Conservation (phyloP, 2,329 filamentous ascomycete genomes). For the Colletotrichum lini region DNA sequence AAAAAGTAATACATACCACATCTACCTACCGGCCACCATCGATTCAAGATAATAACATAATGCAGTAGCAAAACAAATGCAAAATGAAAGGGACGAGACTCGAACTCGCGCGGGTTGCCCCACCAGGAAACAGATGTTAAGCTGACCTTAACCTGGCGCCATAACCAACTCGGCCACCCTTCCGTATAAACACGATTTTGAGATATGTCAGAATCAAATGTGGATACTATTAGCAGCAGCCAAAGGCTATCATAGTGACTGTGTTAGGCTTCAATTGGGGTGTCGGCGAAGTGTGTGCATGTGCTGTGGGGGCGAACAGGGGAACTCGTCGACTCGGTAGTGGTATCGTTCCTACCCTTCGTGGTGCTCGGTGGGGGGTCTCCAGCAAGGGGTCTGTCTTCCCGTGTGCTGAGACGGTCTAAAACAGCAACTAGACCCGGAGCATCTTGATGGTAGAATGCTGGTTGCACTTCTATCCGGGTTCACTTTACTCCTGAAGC, state of each 20-base stretch:
- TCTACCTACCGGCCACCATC: too few relatives aligned
- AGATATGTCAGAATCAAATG: not conserved
- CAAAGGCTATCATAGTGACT: not conserved
- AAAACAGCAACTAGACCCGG: not conserved
- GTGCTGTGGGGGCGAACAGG: not conserved
- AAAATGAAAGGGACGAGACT: constrained; percentile 43
- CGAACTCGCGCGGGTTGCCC: constrained; percentile 43
- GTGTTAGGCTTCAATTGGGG: not conserved
- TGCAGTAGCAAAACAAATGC: not conserved
- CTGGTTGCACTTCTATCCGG: not conserved
- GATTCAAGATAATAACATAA: not conserved
- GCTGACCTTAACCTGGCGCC: constrained; percentile 43
- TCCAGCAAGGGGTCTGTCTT: not conserved
- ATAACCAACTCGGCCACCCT: constrained; percentile 44
- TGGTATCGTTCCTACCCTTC: not conserved
- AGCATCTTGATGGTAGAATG: not conserved
- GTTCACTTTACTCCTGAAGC: not conserved
- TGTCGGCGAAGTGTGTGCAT: constrained; percentile 11
- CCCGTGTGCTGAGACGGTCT: not conserved
- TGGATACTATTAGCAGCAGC: rapidly evolving
- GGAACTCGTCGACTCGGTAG: constrained; percentile 3
- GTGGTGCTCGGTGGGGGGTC: not conserved
- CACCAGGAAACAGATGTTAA: constrained; percentile 43
- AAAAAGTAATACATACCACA: too few relatives aligned
- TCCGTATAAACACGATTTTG: not conserved